phyloP scores from a whole-genome alignment of 2,329 filamentous ascomycete species.

The Fonsecaea erecta region DNA sequence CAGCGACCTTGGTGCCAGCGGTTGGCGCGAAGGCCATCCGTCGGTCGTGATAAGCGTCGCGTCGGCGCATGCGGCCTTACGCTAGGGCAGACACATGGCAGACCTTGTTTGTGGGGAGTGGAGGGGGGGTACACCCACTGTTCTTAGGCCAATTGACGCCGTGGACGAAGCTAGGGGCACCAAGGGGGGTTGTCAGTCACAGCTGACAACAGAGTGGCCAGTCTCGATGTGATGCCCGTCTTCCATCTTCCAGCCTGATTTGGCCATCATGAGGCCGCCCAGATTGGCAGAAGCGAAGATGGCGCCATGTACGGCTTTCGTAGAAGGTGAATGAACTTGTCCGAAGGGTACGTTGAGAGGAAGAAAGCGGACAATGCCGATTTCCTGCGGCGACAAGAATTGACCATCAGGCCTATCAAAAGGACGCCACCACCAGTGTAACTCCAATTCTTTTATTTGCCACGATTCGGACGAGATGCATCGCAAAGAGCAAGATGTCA shows the following conservation, averaged over 20 bases:
- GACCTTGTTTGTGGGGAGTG: neutral
- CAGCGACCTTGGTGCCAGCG: neutral
- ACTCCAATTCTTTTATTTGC: too few species aligned
- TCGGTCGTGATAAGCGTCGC: neutral
- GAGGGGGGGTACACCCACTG: too few species aligned
- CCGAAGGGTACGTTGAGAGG: too few species aligned
- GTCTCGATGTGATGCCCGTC: neutral
- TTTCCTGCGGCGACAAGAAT: neutral
- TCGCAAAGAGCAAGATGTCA: neutral
- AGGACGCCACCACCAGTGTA: neutral
- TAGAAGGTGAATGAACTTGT: neutral
- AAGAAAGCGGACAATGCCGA: neutral
- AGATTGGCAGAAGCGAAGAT: neutral
- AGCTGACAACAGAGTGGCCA: neutral
- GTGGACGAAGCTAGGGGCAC: neutral
- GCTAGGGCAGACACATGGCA: slow-evolving; percentile 1
- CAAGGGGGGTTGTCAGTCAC: neutral
- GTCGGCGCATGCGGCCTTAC: neutral
- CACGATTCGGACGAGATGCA: neutral
- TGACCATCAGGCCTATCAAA: neutral
- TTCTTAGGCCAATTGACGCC: neutral
- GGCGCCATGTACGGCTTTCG: neutral
- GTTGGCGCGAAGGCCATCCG: too few species aligned
- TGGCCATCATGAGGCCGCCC: neutral
- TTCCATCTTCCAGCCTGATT: neutral